Conservation (phyloP, 2,329 filamentous ascomycete species). For the Ascochyta fabae region DNA sequence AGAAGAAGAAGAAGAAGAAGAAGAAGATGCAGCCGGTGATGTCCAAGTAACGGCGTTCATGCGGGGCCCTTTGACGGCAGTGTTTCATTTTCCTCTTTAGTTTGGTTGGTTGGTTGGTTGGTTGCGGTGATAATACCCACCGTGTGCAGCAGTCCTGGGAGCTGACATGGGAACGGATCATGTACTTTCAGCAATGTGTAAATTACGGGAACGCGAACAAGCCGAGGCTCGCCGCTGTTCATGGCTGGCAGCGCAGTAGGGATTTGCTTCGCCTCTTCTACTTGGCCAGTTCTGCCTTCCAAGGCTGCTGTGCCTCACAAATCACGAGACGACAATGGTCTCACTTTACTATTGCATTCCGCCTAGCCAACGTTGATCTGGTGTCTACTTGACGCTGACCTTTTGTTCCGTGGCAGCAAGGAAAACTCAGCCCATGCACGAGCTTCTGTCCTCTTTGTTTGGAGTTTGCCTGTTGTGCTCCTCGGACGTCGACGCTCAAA, state of each 20-base stretch:
- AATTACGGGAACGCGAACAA: conserved; percentile 42
- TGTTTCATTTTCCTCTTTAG: conserved; percentile 42
- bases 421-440: neutral
- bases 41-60: conserved; percentile 49
- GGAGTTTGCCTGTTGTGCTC: conserved; percentile 8
- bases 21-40: conserved; percentile 41
- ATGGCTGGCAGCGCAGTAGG: conserved; percentile 37
- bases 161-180: conserved; percentile 37
- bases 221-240: conserved; percentile 32
- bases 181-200: conserved; percentile 51
- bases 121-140: conserved; percentile 49
- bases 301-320: conserved; percentile 34
- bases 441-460: conserved; percentile 7
- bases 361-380: neutral
- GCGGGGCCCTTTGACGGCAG: conserved; percentile 46
- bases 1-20: conserved; percentile 33
- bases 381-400: too few relatives aligned
- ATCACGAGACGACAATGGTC: conserved; percentile 36
- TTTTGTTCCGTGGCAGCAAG: too few relatives aligned
- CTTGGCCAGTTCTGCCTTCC: conserved; percentile 26
- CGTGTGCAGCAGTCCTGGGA: conserved; percentile 40
- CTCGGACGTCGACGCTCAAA: conserved; percentile 11
- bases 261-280: conserved; percentile 30
- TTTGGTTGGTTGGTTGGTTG: conserved; percentile 31
- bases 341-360: conserved; percentile 20